Evolutionary conservation across 441 rosid species (phyloP), one percentile per base, ranked within the genome.

Genomic region (Populus tomentosa): DNA sequence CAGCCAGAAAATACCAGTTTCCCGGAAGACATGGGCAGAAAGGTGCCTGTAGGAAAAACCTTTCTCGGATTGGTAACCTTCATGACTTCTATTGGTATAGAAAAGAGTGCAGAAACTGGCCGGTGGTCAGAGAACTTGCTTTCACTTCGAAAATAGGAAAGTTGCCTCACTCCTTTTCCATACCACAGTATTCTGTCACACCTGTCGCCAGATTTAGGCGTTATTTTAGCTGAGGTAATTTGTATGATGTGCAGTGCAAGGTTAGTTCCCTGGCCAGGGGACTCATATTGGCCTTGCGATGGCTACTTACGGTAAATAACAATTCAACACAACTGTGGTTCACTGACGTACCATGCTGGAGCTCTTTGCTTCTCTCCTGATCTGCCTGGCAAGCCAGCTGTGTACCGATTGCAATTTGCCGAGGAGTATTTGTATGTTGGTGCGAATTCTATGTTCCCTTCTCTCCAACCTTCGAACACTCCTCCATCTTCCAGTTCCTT

Each of bases 351-450:
- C 98, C 99, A 94, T 46, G 98, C 97, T 0, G 98, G 99, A 71
- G 99, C 89, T 88, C 99, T 89, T 86, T 82, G 89, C 88, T 94
- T 94, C 82, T 94, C 97, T 75, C 94, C 94, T 80, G 93, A 92
- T 85, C 75, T 90, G 65, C 82, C 53, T 10, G 78, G 86, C 78
- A 79, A 77, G 75, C 87, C 94, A 36, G 98, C 99, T 4, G 91
- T 88, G 67, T 94, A 94, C 78, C 87, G 84, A 69, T 91, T 91
- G 4, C 93, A 83, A 77, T 94, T 89, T 33, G 89, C 79, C 83
- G 77, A 63, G 56, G 93, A 94, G 50, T 94, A 94, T 73, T 94
- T 96, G 84, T 96, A 94, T 10, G 98, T 92, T 9, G 98, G 99
- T 35, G 99, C 91, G 76, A 96, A 96, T 78, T 90, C 80, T 78